Evolutionary conservation across 1,284 basidiomycete species (phyloP).

Genomic region (Neonothopanus nambi): DNA sequence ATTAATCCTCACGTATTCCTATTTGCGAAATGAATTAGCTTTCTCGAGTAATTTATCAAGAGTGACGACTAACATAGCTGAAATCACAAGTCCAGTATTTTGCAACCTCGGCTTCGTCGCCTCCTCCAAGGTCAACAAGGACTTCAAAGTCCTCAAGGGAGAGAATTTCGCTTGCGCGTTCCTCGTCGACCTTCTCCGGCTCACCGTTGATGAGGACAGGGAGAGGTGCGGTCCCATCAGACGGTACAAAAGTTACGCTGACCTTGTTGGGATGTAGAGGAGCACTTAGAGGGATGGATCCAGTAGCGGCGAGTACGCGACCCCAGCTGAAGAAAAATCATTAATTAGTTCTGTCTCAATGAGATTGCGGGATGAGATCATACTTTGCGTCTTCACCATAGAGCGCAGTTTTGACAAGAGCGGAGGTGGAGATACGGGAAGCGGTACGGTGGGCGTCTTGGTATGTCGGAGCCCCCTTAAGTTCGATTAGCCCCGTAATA

Average conservation of each 20-base stretch:
- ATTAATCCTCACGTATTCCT: constrained; percentile 64
- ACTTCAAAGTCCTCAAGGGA: constrained; percentile 85
- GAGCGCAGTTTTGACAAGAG: constrained; percentile 93
- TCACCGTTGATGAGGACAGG: constrained; percentile 86
- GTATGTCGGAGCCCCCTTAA: constrained; percentile 81
- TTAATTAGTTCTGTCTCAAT: not conserved
- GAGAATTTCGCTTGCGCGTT: constrained; percentile 81
- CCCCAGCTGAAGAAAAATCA: constrained; percentile 80
- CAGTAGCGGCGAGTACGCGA: constrained; percentile 89
- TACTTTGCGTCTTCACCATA: constrained; percentile 98
- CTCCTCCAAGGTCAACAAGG: constrained; percentile 78
- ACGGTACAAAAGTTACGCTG: constrained; percentile 84
- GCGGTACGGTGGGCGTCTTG: constrained; percentile 90
- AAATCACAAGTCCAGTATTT: constrained; percentile 98
- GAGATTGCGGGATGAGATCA: constrained; percentile 36
- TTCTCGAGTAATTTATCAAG: not conserved
- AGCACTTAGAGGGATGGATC: constrained; percentile 71
- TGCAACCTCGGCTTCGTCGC: constrained; percentile 65
- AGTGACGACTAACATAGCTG: constrained; percentile 73
- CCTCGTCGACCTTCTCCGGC: constrained; percentile 88
- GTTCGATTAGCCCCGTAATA: not conserved
- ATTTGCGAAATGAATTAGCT: not conserved
- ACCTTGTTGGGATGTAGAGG: constrained; percentile 79
- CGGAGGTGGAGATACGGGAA: constrained; percentile 90
- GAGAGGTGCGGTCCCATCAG: constrained; percentile 58